These are phyloP conservation scores for Leccinum pellstonianum DNA, from an alignment of 768 basidiomycete genomes.

Conservation along the genomic window DNA sequence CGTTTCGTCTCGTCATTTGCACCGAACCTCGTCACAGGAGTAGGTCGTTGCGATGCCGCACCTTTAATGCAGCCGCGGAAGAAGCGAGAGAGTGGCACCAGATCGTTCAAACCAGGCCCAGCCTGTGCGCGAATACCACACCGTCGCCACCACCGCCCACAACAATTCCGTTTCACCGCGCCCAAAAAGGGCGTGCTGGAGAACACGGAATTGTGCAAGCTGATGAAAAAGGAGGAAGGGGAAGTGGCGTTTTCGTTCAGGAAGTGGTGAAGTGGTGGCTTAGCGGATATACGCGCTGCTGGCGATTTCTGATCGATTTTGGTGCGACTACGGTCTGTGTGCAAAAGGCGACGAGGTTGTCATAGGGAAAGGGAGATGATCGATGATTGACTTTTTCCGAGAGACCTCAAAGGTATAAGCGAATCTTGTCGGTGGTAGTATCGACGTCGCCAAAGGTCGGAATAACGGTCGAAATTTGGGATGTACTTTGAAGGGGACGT, in stretches of 20 bases:
- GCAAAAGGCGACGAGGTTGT: slow-evolving; percentile 2
- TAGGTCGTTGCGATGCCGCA: too few species aligned
- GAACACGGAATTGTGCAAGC: slow-evolving; percentile 11
- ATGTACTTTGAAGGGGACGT: not conserved
- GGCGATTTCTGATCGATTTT: not conserved
- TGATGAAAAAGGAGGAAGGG: not conserved
- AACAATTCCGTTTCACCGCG: slow-evolving; percentile 11
- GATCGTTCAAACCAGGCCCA: not conserved
- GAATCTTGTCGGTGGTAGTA: not conserved
- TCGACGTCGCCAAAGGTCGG: not conserved
- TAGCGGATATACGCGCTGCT: not conserved
- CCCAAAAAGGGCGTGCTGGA: slow-evolving; percentile 20
- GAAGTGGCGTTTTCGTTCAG: not conserved
- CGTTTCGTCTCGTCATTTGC: not conserved
- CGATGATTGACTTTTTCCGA: not conserved
- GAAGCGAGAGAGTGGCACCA: not conserved
- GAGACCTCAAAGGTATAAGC: not conserved
- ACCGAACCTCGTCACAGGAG: not conserved
- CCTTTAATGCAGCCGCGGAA: not conserved
- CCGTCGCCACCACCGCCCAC: slow-evolving; percentile 5
- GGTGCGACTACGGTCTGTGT: not conserved
- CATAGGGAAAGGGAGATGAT: not conserved
- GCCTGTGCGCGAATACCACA: not conserved
- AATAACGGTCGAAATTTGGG: not conserved
- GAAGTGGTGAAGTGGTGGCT: not conserved